A percentile compares a stretch with the other conserved stretches of the same genome.
Conservation (phyloP, 2,329 filamentous ascomycete genomes). For the Sporothrix schenckii region DNA sequence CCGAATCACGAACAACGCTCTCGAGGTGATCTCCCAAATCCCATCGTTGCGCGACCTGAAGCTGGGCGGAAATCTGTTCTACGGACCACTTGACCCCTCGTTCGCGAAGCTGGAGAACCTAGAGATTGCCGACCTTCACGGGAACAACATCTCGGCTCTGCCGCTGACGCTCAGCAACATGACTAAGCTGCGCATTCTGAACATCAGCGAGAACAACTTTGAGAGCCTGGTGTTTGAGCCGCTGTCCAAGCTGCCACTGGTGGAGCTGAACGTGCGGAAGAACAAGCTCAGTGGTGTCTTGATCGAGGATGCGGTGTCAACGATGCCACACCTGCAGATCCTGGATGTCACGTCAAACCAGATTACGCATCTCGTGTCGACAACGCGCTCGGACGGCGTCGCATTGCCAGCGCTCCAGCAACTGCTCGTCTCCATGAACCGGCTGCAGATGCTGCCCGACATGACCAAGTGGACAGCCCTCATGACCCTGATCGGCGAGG, state of each 20-base stretch:
- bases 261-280: constrained; percentile 73
- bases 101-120: constrained; percentile 68
- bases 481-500: constrained; percentile 72
- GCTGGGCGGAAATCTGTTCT: constrained; percentile 75
- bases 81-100: constrained; percentile 66
- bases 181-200: constrained; percentile 70
- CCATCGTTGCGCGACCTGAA: constrained; percentile 74
- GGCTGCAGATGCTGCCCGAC: constrained; percentile 71
- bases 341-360: constrained; percentile 80
- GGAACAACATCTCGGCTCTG: constrained; percentile 74
- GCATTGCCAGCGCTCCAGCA: constrained; percentile 71
- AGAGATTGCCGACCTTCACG: constrained; percentile 78
- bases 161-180: constrained; percentile 70
- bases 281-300: constrained; percentile 77
- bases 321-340: constrained; percentile 67
- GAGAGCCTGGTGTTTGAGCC: constrained; percentile 69
- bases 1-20: constrained; percentile 69
- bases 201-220: constrained; percentile 78
- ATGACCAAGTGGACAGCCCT: constrained; percentile 74
- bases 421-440: constrained; percentile 78
- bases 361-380: constrained; percentile 58
- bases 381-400: constrained; percentile 50
- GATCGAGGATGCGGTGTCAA: constrained; percentile 63
- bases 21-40: constrained; percentile 76
- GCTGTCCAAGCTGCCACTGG: constrained; percentile 68